Conservation (phyloP, 441 rosid species). For the Kokia cookei region DNA sequence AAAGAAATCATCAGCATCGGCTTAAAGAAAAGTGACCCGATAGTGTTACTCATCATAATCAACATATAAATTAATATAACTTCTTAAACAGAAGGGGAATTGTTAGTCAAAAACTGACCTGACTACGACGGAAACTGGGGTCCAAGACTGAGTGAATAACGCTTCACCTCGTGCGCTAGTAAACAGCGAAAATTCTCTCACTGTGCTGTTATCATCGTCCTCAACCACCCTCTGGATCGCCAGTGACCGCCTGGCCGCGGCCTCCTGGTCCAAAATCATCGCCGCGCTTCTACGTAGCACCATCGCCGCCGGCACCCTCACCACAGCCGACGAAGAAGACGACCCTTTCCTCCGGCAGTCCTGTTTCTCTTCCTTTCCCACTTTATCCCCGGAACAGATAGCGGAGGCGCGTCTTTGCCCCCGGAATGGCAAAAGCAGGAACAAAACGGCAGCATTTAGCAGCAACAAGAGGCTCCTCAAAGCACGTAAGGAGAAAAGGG, state of each 20-base stretch:
- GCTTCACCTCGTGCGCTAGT: constrained; percentile 48
- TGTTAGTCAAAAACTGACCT: constrained; percentile 27
- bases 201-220: constrained; percentile 42
- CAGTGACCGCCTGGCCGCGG: constrained; percentile 50
- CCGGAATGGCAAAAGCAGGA: constrained; percentile 59
- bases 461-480: constrained; percentile 39
- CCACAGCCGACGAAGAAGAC: constrained; percentile 16
- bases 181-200: constrained; percentile 45
- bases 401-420: constrained; percentile 28
- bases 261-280: constrained; percentile 53
- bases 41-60: not conserved
- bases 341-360: constrained; percentile 26
- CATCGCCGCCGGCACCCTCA: constrained; percentile 39
- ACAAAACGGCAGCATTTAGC: constrained; percentile 37
- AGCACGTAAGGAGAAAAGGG: constrained; percentile 50
- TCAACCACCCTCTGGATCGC: constrained; percentile 54
- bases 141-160: constrained; percentile 80
- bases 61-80: no score
- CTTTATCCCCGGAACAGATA: constrained; percentile 19
- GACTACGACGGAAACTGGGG: constrained; percentile 36
- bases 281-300: constrained; percentile 42
- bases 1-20: not conserved
- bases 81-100: no score
- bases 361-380: constrained; percentile 36
- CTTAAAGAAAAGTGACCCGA: not conserved